These are phyloP conservation scores for Naganishia onofrii DNA, from an alignment of 768 basidiomycete species.

Conservation along the genomic window DNA sequence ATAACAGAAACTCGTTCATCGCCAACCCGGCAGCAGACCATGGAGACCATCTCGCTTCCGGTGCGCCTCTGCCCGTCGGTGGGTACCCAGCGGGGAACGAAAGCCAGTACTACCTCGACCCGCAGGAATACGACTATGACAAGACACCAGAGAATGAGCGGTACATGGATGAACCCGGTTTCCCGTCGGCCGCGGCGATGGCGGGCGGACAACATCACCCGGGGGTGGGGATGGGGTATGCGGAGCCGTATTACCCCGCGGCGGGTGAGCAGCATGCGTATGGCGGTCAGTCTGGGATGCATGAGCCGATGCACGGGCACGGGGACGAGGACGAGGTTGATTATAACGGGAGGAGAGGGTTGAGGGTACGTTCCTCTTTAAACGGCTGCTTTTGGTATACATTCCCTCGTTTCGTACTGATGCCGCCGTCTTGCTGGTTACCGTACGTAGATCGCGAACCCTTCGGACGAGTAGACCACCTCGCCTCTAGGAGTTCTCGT, in stretches of 20 bases:
- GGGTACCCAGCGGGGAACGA: slow-evolving; percentile 15
- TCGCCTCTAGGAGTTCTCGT: no score
- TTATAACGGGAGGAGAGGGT: slow-evolving; percentile 17
- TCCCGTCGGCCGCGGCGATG: no score
- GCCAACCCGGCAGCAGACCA: slow-evolving; percentile 14
- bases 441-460: slow-evolving; percentile 28
- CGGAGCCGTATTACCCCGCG: slow-evolving; percentile 10
- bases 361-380: slow-evolving; percentile 25
- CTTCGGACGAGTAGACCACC: slow-evolving; percentile 30
- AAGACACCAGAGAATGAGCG: slow-evolving; percentile 26
- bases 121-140: slow-evolving; percentile 32
- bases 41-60: neutral
- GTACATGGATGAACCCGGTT: slow-evolving; percentile 18
- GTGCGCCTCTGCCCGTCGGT: neutral
- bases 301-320: neutral
- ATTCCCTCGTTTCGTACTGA: no score
- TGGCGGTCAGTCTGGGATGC: neutral
- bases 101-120: slow-evolving; percentile 33
- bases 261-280: neutral
- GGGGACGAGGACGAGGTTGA: slow-evolving; percentile 21
- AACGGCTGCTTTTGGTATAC: neutral
- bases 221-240: slow-evolving; percentile 1
- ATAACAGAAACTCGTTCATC: neutral
- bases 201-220: neutral
- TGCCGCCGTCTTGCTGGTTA: no score